Evolutionary conservation across 1,284 basidiomycete genomes (phyloP).

Genomic region (Moesziomyces sp.): DNA sequence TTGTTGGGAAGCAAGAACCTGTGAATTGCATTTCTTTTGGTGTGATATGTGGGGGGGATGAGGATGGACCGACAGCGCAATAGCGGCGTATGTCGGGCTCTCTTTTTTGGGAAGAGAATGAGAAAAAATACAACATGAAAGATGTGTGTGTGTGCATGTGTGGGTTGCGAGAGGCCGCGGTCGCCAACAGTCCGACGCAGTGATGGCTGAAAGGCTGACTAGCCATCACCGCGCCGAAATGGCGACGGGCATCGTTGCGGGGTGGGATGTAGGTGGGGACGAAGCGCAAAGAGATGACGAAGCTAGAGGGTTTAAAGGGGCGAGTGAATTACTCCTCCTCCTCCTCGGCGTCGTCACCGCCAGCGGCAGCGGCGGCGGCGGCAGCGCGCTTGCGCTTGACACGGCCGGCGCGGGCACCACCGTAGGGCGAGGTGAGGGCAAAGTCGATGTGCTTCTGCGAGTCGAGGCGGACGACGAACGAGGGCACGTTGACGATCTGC

Average conservation of each 20-base stretch:
- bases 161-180: background rate
- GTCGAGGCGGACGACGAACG: slow-evolving; percentile 86
- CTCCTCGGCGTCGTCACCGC: slow-evolving; percentile 85
- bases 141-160: slow-evolving; percentile 14
- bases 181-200: background rate
- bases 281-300: background rate
- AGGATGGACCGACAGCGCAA: slow-evolving; percentile 6
- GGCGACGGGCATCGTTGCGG: background rate
- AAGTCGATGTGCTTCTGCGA: slow-evolving; percentile 91
- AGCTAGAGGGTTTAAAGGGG: background rate
- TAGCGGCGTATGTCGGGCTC: slow-evolving; percentile 7
- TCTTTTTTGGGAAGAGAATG: slow-evolving; percentile 19
- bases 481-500: slow-evolving; percentile 99
- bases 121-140: slow-evolving; percentile 25
- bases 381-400: slow-evolving; percentile 98
- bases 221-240: slow-evolving; percentile 9
- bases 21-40: slow-evolving; percentile 44
- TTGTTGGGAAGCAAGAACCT: slow-evolving; percentile 27
- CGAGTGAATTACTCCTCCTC: slow-evolving; percentile 56
- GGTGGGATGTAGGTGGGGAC: slow-evolving; percentile 1
- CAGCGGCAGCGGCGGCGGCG: slow-evolving; percentile 90
- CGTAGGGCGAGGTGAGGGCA: slow-evolving; percentile 95
- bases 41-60: slow-evolving; percentile 8
- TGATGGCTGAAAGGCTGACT: slow-evolving; percentile 32
- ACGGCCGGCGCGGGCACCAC: slow-evolving; percentile 94